Conservation (phyloP, 345 rosid species). For the Gossypium thurberi region DNA sequence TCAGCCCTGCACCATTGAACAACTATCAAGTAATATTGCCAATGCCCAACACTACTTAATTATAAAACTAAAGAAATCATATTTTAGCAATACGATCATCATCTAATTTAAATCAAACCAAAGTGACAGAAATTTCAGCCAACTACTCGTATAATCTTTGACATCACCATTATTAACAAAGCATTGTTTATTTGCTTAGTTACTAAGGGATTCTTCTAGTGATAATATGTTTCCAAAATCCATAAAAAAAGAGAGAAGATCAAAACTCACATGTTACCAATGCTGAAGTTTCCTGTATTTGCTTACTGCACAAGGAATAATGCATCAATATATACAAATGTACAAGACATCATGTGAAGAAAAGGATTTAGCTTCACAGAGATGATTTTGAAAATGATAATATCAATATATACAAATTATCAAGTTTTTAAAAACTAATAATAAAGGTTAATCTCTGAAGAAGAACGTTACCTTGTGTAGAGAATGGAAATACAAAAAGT, state of each 20-base stretch:
- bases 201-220: neutral
- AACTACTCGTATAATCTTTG: neutral
- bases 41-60: no score
- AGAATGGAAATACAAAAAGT: neutral
- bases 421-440: no score
- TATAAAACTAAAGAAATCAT: no score
- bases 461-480: neutral
- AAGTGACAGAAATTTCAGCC: no score
- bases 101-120: neutral
- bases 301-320: neutral
- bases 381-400: no score
- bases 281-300: neutral
- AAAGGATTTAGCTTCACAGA: no score
- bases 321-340: no score
- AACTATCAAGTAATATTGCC: neutral
- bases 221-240: no score
- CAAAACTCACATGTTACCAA: neutral
- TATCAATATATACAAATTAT: no score
- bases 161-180: neutral
- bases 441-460: no score
- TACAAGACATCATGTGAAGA: no score
- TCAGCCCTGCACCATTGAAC: slow-evolving; percentile 38
- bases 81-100: neutral
- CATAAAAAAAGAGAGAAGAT: no score
- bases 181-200: neutral